Conservation (phyloP, 1,284 basidiomycete species). For the Golubevia sp. region DNA sequence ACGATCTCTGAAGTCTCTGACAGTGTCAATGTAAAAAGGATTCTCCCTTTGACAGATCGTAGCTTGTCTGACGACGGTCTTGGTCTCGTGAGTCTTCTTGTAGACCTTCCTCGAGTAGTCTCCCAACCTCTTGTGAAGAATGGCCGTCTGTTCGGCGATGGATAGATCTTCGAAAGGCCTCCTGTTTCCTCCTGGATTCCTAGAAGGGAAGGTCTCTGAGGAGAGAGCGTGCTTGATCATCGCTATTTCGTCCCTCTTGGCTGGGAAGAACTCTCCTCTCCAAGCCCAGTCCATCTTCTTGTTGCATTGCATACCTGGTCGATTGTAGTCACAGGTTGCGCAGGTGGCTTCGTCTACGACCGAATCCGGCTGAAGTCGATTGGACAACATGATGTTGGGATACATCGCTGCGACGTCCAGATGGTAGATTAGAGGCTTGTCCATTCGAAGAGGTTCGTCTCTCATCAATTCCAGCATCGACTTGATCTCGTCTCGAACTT, state of each 20-base stretch:
- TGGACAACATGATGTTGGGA: conserved; percentile 61
- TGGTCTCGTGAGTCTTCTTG: conserved; percentile 58
- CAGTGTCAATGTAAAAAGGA: conserved; percentile 61
- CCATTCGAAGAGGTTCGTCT: conserved; percentile 49
- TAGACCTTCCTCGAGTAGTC: conserved; percentile 60
- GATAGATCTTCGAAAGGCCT: conserved; percentile 49
- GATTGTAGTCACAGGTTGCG: conserved; percentile 60
- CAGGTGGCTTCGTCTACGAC: conserved; percentile 60
- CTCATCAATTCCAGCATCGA: conserved; percentile 49
- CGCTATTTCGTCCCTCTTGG: conserved; percentile 60
- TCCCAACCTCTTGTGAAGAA: conserved; percentile 57
- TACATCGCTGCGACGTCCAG: conserved; percentile 62
- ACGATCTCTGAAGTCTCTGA: conserved; percentile 59
- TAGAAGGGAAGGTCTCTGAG: conserved; percentile 52
- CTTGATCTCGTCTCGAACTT: conserved; percentile 50
- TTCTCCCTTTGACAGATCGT: conserved; percentile 61
- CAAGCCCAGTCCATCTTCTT: conserved; percentile 61
- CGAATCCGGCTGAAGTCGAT: conserved; percentile 61
- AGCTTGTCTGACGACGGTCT: conserved; percentile 55
- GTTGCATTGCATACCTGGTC: conserved; percentile 60
- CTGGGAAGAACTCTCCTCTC: conserved; percentile 61
- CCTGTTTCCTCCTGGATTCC: conserved; percentile 20
- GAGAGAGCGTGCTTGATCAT: conserved; percentile 59
- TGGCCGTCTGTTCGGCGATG: conserved; percentile 39
- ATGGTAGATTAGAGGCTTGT: conserved; percentile 60